These are phyloP conservation scores for Cylindrodendrum hubeiense DNA, from an alignment of 2,329 filamentous ascomycete species.

Conservation along the genomic window DNA sequence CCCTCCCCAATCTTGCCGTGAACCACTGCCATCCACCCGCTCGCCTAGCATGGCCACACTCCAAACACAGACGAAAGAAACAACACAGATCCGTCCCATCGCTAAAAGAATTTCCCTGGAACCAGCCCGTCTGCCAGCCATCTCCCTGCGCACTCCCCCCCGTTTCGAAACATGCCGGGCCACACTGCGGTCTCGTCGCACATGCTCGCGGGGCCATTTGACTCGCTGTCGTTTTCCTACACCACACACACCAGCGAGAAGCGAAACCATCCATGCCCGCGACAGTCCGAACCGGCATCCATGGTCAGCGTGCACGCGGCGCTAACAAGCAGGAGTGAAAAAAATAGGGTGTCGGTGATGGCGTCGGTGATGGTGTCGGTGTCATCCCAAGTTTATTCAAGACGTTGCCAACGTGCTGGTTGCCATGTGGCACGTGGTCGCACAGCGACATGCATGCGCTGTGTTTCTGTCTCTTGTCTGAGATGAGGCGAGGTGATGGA, in stretches of 20 bases:
- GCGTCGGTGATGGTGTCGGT: not conserved
- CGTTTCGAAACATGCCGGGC: slow-evolving; percentile 21
- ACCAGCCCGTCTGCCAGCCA: not conserved
- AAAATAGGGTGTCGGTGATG: not conserved
- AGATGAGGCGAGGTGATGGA: not conserved
- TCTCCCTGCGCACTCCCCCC: not conserved
- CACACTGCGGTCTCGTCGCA: slow-evolving; percentile 11
- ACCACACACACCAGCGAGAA: not conserved
- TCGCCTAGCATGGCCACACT: slow-evolving; percentile 13
- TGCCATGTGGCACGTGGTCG: slow-evolving; percentile 23
- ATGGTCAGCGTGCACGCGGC: not conserved
- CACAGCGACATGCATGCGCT: not conserved
- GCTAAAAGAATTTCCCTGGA: not conserved
- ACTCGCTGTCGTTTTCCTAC: not conserved
- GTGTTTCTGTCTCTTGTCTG: not conserved
- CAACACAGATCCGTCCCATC: not conserved
- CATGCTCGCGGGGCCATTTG: not conserved
- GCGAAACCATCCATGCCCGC: not conserved
- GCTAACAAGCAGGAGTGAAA: not conserved
- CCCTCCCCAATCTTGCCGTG: slow-evolving; percentile 9
- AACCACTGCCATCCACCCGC: slow-evolving; percentile 15
- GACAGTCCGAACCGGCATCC: not conserved
- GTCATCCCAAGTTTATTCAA: not conserved
- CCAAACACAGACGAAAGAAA: slow-evolving; percentile 16
- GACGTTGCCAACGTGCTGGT: not conserved